Conservation (phyloP, 164 flowering plant species). For the Santalum album region DNA sequence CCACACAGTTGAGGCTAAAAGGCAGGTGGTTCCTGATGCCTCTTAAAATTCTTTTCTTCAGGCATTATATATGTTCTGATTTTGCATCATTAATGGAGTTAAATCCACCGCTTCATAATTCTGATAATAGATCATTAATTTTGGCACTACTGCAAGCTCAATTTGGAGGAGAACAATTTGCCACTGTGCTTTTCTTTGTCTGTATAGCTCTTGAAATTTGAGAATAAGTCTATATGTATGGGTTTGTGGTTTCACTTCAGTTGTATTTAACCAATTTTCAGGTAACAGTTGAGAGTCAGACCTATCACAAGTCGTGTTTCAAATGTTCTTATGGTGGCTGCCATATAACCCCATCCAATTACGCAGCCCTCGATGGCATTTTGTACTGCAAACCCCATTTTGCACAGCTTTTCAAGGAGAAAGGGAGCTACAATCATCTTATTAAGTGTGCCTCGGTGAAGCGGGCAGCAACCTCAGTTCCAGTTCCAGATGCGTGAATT, state of each 20-base stretch:
- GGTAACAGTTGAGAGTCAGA: slow-evolving; percentile 88
- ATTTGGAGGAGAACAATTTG: no score
- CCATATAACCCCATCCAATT: slow-evolving; percentile 74
- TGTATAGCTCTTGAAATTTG: no score
- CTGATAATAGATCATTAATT: no score
- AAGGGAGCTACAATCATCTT: slow-evolving; percentile 94
- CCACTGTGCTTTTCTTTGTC: no score
- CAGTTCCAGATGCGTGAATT: slow-evolving; percentile 32
- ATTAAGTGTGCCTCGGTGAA: slow-evolving; percentile 77
- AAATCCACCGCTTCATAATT: no score
- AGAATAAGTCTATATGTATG: no score
- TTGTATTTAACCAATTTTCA: slow-evolving; percentile 16
- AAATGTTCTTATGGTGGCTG: slow-evolving; percentile 98
- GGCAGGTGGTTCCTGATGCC: no score
- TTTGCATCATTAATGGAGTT: no score
- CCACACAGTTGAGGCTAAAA: no score
- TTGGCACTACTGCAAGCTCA: not conserved
- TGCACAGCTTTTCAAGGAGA: slow-evolving; percentile 96
- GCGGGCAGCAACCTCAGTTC: slow-evolving; percentile 48
- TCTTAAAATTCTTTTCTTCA: no score
- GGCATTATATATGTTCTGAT: no score
- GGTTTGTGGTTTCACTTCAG: not conserved
- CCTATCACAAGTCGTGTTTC: slow-evolving; percentile 94
- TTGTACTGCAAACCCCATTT: slow-evolving; percentile 97
- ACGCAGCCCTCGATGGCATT: slow-evolving; percentile 91